phyloP scores from a whole-genome alignment of 768 basidiomycete species.

The Brasilioporus rufonigricans region DNA sequence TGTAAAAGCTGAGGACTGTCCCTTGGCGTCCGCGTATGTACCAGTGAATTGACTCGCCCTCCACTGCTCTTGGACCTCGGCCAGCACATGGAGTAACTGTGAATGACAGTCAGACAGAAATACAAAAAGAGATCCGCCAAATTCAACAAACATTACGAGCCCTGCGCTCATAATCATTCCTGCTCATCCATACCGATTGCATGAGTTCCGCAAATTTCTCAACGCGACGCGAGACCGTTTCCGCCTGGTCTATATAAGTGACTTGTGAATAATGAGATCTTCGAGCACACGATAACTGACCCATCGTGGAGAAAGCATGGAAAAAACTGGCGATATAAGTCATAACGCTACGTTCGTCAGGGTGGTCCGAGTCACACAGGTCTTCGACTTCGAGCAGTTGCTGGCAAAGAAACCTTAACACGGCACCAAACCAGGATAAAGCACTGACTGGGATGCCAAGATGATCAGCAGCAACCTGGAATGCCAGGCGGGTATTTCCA shows the following conservation, averaged over 20 bases:
- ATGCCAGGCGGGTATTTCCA: constrained; percentile 84
- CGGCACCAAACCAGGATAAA: not conserved
- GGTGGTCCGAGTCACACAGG: constrained; percentile 80
- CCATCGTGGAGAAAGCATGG: constrained; percentile 97
- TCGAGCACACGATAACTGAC: constrained; percentile 42
- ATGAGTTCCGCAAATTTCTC: constrained; percentile 96
- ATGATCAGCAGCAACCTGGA: constrained; percentile 82
- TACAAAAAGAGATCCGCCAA: not conserved
- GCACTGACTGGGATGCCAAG: constrained; percentile 83
- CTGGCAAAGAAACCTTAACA: constrained; percentile 37
- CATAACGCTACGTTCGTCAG: constrained; percentile 97
- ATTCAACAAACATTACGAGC: constrained; percentile 55
- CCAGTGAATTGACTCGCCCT: constrained; percentile 59
- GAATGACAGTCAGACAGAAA: constrained; percentile 6
- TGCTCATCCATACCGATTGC: constrained; percentile 84
- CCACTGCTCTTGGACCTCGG: constrained; percentile 71
- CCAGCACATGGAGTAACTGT: constrained; percentile 66
- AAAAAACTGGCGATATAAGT: constrained; percentile 97
- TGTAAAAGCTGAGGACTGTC: constrained; percentile 67
- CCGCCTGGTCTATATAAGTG: constrained; percentile 72
- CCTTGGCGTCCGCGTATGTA: constrained; percentile 80
- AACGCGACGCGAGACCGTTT: constrained; percentile 89
- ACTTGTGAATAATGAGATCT: not conserved
- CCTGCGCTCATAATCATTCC: constrained; percentile 92
- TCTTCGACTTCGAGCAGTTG: constrained; percentile 97